A percentile compares a stretch with the other conserved stretches of the same genome.
Conservation (phyloP, 2,329 filamentous ascomycete genomes). For the Ophiocordyceps unilateralis region DNA sequence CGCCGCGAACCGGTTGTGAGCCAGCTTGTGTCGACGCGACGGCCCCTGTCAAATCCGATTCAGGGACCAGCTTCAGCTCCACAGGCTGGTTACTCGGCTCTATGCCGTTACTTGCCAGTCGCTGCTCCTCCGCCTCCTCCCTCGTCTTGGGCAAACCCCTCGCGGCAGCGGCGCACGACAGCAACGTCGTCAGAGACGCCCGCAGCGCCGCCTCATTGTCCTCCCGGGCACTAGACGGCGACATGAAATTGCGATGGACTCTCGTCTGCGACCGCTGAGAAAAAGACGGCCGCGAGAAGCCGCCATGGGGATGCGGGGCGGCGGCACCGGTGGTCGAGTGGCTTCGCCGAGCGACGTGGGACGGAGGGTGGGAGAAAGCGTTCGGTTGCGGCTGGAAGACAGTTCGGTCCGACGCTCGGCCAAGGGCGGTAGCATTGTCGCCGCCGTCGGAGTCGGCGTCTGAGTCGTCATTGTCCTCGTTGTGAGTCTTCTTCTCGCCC, state of each 20-base stretch:
- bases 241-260: conserved; percentile 44
- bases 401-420: conserved; percentile 33
- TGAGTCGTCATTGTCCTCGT: conserved; percentile 24
- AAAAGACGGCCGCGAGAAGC: conserved; percentile 32
- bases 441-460: conserved; percentile 38
- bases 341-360: conserved; percentile 26
- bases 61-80: conserved; percentile 40
- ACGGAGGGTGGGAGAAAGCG: conserved; percentile 72
- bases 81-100: conserved; percentile 34
- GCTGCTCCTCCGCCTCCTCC: conserved; percentile 23
- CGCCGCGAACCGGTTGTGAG: conserved; percentile 8
- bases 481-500: conserved; percentile 28
- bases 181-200: conserved; percentile 81
- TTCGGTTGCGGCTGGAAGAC: conserved; percentile 78
- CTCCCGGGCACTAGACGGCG: conserved; percentile 52
- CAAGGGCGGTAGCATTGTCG: conserved; percentile 71
- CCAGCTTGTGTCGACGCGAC: conserved; percentile 5
- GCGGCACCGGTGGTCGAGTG: conserved; percentile 32
- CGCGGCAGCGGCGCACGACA: conserved; percentile 88
- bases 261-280: conserved; percentile 29
- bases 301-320: conserved; percentile 30
- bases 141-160: conserved; percentile 57
- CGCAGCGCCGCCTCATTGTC: conserved; percentile 89
- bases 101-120: conserved; percentile 18
- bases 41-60: conserved; percentile 37